A percentile compares a stretch with the other conserved stretches of the same genome.
These are phyloP conservation scores for Moesziomyces sp. DNA, from an alignment of 1,284 basidiomycete species.

Conservation along the genomic window DNA sequence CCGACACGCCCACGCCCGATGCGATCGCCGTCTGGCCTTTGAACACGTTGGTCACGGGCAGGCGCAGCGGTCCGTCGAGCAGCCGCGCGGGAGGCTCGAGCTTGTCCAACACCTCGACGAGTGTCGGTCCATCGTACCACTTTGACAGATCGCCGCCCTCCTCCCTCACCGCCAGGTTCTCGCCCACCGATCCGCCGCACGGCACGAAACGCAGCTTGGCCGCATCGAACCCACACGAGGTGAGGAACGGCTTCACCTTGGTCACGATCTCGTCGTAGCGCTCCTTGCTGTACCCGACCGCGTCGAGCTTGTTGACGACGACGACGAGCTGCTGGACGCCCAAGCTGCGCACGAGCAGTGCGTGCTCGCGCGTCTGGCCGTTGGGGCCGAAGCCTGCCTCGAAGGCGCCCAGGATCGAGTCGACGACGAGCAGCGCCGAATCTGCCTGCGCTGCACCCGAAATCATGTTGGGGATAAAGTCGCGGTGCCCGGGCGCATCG, in stretches of 20 bases:
- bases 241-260: constrained; percentile 81
- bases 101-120: constrained; percentile 79
- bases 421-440: constrained; percentile 93
- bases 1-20: constrained; percentile 81
- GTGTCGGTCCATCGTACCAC: constrained; percentile 89
- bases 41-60: constrained; percentile 96
- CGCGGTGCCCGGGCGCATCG: constrained; percentile 92
- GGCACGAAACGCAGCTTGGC: constrained; percentile 86
- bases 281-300: constrained; percentile 75
- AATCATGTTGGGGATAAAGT: constrained; percentile 78
- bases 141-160: constrained; percentile 72
- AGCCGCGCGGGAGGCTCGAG: constrained; percentile 81
- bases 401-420: constrained; percentile 89
- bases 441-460: constrained; percentile 97
- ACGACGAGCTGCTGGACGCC: constrained; percentile 94
- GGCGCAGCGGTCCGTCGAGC: constrained; percentile 80
- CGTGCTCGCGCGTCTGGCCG: constrained; percentile 96
- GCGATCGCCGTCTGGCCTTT: constrained; percentile 79
- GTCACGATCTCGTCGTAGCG: constrained; percentile 87
- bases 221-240: constrained; percentile 84
- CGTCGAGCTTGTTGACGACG: constrained; percentile 93
- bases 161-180: constrained; percentile 75
- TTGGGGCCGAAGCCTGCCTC: constrained; percentile 93
- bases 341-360: constrained; percentile 88
- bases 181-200: constrained; percentile 87